These are phyloP conservation scores for Aaosphaeria pasadenensis DNA, from an alignment of 2,329 filamentous ascomycete genomes.

Conservation along the genomic window DNA sequence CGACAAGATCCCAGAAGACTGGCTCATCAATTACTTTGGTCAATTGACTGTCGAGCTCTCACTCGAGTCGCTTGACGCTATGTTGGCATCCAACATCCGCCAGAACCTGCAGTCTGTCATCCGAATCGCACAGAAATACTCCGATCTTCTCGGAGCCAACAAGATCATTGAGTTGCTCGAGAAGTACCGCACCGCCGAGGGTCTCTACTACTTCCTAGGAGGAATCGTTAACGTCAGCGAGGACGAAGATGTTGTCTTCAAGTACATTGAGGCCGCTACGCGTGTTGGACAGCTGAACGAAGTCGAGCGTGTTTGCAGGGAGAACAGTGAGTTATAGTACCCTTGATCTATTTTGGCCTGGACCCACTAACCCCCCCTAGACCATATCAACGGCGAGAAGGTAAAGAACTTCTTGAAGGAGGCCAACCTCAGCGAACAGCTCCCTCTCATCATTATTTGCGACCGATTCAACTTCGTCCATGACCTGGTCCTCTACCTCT, in stretches of 20 bases:
- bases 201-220: constrained; percentile 96
- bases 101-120: constrained; percentile 95
- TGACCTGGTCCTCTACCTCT: constrained; percentile 91
- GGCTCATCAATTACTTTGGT: constrained; percentile 89
- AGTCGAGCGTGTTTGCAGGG: constrained; percentile 94
- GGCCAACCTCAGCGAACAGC: constrained; percentile 83
- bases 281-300: constrained; percentile 92
- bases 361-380: constrained; percentile 2
- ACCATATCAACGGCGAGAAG: constrained; percentile 86
- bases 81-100: constrained; percentile 95
- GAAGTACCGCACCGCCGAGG: constrained; percentile 95
- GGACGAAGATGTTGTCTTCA: constrained; percentile 95
- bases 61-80: constrained; percentile 88
- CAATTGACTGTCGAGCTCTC: constrained; percentile 94
- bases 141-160: constrained; percentile 84
- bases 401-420: constrained; percentile 99
- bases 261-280: constrained; percentile 97
- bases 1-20: constrained; percentile 85
- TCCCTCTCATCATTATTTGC: constrained; percentile 96
- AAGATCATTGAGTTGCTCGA: constrained; percentile 90
- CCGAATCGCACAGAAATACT: constrained; percentile 96
- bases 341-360: background rate
- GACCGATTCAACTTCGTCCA: constrained; percentile 99
- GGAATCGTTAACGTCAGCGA: constrained; percentile 97
- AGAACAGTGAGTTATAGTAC: constrained; percentile 57